A percentile compares a stretch with the other conserved stretches of the same genome.
phyloP scores from a whole-genome alignment of 306 rosid species.

The Dalbergia oliveri region DNA sequence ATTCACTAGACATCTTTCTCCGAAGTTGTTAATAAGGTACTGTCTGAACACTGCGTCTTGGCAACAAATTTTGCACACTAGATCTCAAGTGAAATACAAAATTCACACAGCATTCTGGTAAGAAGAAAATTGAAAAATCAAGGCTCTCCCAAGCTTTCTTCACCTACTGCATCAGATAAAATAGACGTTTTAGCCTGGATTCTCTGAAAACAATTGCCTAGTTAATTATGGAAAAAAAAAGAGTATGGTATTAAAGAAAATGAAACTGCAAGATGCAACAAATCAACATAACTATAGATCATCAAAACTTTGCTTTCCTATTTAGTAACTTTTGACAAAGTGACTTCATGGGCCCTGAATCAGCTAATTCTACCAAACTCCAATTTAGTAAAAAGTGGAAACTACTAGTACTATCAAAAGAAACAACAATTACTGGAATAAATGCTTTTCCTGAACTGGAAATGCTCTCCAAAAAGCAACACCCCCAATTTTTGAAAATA shows the following conservation, averaged over 20 bases:
- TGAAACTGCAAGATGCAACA: constrained; percentile 26
- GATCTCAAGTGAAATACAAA: constrained; percentile 38
- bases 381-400: constrained; percentile 11
- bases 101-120: constrained; percentile 35
- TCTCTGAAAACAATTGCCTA: constrained; percentile 7
- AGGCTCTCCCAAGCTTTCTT: constrained; percentile 37
- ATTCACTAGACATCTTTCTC: constrained; percentile 63
- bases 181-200: constrained; percentile 29
- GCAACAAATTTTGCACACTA: constrained; percentile 37
- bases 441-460: constrained; percentile 29
- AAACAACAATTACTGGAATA: constrained; percentile 16
- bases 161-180: constrained; percentile 49
- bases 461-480: constrained; percentile 25
- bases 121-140: neutral
- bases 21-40: constrained; percentile 31
- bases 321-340: constrained; percentile 20
- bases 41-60: constrained; percentile 40
- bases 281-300: constrained; percentile 16
- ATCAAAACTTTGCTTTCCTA: neutral
- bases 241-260: constrained; percentile 24
- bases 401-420: constrained; percentile 15
- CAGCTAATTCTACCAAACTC: constrained; percentile 32
- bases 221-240: neutral
- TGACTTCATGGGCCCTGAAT: constrained; percentile 30
- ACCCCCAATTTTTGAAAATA: constrained; percentile 18